Conservation (phyloP, 176 grass and related monocot genomes). For the Paspalum vaginatum region DNA sequence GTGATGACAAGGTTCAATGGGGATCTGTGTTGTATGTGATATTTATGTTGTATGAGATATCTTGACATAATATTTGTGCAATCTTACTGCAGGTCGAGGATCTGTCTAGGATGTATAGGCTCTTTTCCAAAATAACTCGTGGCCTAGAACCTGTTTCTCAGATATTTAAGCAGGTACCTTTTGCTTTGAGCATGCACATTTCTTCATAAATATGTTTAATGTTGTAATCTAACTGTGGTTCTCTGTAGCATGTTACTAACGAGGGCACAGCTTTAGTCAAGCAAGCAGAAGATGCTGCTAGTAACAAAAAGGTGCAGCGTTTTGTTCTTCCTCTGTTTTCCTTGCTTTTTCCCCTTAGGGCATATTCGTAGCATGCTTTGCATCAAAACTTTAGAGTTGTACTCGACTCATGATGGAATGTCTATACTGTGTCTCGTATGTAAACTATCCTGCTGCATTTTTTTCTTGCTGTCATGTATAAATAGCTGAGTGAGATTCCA, state of each 20-base stretch:
- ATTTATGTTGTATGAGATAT: background rate
- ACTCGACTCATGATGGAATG: background rate
- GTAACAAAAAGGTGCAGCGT: conserved; percentile 67
- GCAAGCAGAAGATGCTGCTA: conserved; percentile 94
- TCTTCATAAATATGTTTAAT: conserved; percentile 25
- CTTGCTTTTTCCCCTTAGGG: background rate
- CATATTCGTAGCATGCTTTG: conserved; percentile 7
- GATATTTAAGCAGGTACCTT: conserved; percentile 87
- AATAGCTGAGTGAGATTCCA: background rate
- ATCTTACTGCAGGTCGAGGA: conserved; percentile 70
- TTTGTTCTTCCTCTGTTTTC: background rate
- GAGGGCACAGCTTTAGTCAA: conserved; percentile 88
- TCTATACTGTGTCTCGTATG: background rate
- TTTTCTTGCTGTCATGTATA: background rate
- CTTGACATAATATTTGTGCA: conserved; percentile 29
- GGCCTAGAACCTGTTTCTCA: conserved; percentile 85
- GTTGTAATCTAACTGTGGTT: conserved; percentile 13
- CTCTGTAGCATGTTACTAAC: conserved; percentile 81
- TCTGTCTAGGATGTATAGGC: conserved; percentile 88
- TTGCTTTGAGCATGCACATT: conserved; percentile 16
- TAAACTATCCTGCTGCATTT: background rate
- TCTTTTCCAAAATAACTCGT: conserved; percentile 83
- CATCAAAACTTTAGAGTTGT: background rate
- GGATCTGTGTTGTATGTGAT: background rate
- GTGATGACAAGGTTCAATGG: conserved; percentile 77